Base-by-base conservation (phyloP, 2,329 filamentous ascomycete genomes). In the Calycina herbarum region DNA sequence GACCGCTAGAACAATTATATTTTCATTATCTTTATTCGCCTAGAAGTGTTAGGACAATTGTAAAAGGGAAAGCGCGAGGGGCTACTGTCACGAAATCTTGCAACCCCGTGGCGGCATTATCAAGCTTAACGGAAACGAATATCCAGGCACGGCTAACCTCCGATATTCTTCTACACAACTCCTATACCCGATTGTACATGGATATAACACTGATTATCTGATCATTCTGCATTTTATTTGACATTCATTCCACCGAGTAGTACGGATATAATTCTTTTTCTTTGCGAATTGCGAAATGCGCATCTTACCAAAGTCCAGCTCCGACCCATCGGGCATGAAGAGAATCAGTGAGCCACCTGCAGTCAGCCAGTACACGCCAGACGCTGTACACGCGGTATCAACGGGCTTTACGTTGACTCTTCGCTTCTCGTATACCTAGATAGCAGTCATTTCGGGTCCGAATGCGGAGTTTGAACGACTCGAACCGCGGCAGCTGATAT, bases 371-470 rank as follows among this genome's bases (percentile, higher is more conserved):
- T 54, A 11, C 45, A 10, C 45, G n/a, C 48, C 11, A 27, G 6
- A 54, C n/a, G 20, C 20, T 27, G 20, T 54, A 54, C 38, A 17
- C 48, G 48, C 24, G 48, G 48, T 24, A 24, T 54, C 48, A 54
- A 54, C 48, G 20, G 24, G n/a, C 11, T 10, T 20, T 24, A 51
- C n/a, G 45, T 54, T 54, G 48, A 54, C 48, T 54, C 48, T 27
- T 54, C 48, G 48, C 20, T 54, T 54, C 48, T 54, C 48, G 48
- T 54, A 54, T 54, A 40, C 13, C 38, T 13, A 40, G 38, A 40
- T 15, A 5, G 38, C 5, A 54, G 20, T 54, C 13, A 54, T 24
- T 27, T 13, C 20, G 48, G 13, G 11, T 54, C 20, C 48, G 11
- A 24, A 27, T 54, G 48, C 48, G 48, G 48, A 27, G 20, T 13